These are phyloP conservation scores for Hypomyces rosellus DNA, from an alignment of 2,329 filamentous ascomycete species.

Conservation along the genomic window DNA sequence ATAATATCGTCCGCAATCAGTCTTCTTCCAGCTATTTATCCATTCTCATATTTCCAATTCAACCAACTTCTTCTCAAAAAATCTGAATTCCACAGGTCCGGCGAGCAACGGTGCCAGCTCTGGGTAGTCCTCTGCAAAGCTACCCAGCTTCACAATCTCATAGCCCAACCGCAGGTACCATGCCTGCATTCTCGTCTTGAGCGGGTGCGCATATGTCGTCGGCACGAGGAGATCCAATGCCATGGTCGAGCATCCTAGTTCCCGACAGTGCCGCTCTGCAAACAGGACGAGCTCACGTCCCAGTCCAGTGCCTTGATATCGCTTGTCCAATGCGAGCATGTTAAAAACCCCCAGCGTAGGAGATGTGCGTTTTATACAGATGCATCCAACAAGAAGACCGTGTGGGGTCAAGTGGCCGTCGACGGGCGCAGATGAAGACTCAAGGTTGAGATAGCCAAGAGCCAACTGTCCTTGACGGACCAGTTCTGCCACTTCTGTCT, in stretches of 20 bases:
- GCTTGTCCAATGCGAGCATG: conserved; percentile 22
- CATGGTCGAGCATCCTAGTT: conserved; percentile 21
- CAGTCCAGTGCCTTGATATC: conserved; percentile 18
- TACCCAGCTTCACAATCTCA: conserved; percentile 18
- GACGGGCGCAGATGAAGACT: neutral
- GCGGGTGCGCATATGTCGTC: conserved; percentile 19
- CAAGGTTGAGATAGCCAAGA: conserved; percentile 14
- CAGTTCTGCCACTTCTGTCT: conserved; percentile 16
- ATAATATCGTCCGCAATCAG: neutral
- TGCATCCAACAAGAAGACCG: conserved; percentile 19
- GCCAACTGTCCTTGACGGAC: conserved; percentile 20
- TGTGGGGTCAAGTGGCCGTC: neutral
- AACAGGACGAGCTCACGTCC: conserved; percentile 21
- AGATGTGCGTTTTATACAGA: conserved; percentile 19
- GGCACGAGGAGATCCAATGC: conserved; percentile 25
- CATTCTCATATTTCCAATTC: neutral
- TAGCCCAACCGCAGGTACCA: conserved; percentile 27
- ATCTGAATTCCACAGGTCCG: conserved; percentile 22
- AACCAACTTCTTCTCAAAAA: conserved; percentile 22
- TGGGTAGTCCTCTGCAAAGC: conserved; percentile 24
- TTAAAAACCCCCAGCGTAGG: conserved; percentile 20
- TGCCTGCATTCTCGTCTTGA: conserved; percentile 20
- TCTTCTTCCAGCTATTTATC: neutral
- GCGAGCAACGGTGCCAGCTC: conserved; percentile 18
- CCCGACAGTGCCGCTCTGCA: conserved; percentile 22